Evolutionary conservation across 371 early-diverging fungal genomes (phyloP), one percentile per base, ranked within the genome.

Genomic region (Actinomortierella ambigua): DNA sequence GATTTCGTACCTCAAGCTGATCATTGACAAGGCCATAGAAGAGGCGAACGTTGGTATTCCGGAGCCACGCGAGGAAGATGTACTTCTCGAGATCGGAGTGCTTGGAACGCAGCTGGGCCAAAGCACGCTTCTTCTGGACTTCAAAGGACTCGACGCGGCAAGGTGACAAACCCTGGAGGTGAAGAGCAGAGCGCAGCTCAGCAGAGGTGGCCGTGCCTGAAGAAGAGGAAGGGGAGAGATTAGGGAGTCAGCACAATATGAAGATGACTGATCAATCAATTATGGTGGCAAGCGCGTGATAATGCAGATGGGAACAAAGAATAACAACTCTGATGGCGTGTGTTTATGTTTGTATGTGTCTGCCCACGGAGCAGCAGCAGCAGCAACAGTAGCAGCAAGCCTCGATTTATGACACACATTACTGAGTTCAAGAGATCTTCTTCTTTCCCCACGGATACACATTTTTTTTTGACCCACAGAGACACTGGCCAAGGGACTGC

Each of bases 21-120:
- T 90, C 86, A 57, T 86, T 75, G 27, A 95, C 76, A 22, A 94
- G 58, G 22, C 83, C 83, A 68, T 93, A 96, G 75, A 95, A 96
- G 55, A 95, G 80, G 53, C 84, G 85, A 44, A 85, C 69, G 75
- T 94, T 87, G 60, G 89, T 90, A 55, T 88, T 88, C 61, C 92
- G 87, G 57, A 96, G 78, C 69, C 88, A 83, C 17, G 93, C 85
- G 75, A 95, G 77, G 77, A 93, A 94, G 42, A 87, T 81, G 67
- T 93, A 94, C 67, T 92, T 92, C 55, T 93, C 93, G 9, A 96
- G 69, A 14, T 83, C 69, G 2, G 86, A 76, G 5, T 75, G 47
- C 68, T 89, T 91, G 59, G 83, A 65, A 48, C 88, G 71, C n/a
- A 94, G 73, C 65, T 89, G 81, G 44, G 81, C 76, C 42, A 92